Percentiles rank a stretch among this genome's conserved stretches.
Conservation (phyloP, 208 protist genomes). For the Leishmania gerbilli region DNA sequence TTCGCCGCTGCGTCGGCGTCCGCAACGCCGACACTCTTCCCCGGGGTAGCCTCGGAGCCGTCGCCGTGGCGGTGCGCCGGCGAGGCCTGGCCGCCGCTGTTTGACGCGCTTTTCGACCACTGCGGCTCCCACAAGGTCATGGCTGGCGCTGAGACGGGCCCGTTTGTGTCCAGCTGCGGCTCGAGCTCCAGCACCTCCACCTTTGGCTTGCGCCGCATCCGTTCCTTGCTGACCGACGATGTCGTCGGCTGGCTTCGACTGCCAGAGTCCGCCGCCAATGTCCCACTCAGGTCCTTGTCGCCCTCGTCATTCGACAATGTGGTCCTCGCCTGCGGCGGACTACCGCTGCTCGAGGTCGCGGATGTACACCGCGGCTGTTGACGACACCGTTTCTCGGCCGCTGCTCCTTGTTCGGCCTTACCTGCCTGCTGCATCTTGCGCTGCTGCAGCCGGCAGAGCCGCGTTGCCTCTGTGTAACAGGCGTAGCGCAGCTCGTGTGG, state of each 20-base stretch:
- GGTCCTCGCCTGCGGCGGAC: neutral
- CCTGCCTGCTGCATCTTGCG: slow-evolving; percentile 9
- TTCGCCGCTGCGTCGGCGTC: slow-evolving; percentile 14
- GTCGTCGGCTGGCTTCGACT: slow-evolving; percentile 7
- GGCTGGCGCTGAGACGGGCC: slow-evolving; percentile 4
- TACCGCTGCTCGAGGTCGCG: neutral
- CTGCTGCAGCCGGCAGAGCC: slow-evolving; percentile 21
- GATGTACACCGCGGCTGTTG: slow-evolving; percentile 7
- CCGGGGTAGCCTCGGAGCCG: neutral
- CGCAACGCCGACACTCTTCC: neutral
- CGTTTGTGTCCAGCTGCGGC: slow-evolving; percentile 15
- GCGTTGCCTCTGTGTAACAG: slow-evolving; percentile 23
- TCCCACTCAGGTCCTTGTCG: slow-evolving; percentile 5
- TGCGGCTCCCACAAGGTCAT: slow-evolving; percentile 1
- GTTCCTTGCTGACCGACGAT: neutral
- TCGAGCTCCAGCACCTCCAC: slow-evolving; percentile 24
- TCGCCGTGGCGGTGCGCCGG: neutral
- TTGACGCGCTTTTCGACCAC: neutral
- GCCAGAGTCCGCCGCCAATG: neutral
- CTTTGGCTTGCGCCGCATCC: slow-evolving; percentile 13
- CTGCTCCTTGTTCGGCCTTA: slow-evolving; percentile 7
- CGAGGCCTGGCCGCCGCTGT: neutral
- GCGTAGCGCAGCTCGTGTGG: slow-evolving; percentile 60
- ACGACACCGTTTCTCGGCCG: slow-evolving; percentile 2
- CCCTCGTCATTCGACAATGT: slow-evolving; percentile 13